Evolutionary conservation across 2,329 filamentous ascomycete species (phyloP), one percentile per base, ranked within the genome.

Genomic region (Aspergillus tanneri): DNA sequence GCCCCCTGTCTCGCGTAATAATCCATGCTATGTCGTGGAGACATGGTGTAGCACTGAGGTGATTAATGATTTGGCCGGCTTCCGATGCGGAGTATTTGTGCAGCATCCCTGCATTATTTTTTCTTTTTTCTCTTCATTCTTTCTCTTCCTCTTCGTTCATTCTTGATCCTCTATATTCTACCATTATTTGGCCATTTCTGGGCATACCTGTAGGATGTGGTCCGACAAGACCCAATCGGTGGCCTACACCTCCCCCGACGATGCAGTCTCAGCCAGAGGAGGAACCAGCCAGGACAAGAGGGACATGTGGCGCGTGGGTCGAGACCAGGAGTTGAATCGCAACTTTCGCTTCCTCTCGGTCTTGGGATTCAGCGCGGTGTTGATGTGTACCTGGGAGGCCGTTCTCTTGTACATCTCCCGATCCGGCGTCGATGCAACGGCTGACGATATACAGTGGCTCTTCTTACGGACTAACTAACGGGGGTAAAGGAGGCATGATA

Each of bases 321-420:
- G 63, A 30, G 46, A 59, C 8, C 65, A 68, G 48, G 61, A 67
- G 46, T 49, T 67, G 43, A 61, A 66, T 22, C 56, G 65, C 22
- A 68, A 68, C 40, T 67, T 68, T 43, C 57, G 64, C 44, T 67
- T 67, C 28, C 49, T 69, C 11, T 67, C 65, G 8, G 64, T 66
- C 30, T 52, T 66, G 18, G 64, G 66, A 21, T 69, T 68, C 49
- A 62, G 61, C 3, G 59, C 62, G 41, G 61, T 65, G 37, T 49
- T 67, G 30, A 67, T 66, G 63, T 60, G 60, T 39, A 66, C 62
- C 11, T 67, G 65, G 65, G 64, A 67, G 46, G 64, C 62, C 1
- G 58, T 67, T 12, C 53, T 49, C 4, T 48, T 41, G 44, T 44
- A 5, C 7, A 18, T 43, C 23, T 35, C 16, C 39, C 25, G 16